phyloP scores from a whole-genome alignment of 2,329 filamentous ascomycete genomes.

The Xylariaceae sp. region DNA sequence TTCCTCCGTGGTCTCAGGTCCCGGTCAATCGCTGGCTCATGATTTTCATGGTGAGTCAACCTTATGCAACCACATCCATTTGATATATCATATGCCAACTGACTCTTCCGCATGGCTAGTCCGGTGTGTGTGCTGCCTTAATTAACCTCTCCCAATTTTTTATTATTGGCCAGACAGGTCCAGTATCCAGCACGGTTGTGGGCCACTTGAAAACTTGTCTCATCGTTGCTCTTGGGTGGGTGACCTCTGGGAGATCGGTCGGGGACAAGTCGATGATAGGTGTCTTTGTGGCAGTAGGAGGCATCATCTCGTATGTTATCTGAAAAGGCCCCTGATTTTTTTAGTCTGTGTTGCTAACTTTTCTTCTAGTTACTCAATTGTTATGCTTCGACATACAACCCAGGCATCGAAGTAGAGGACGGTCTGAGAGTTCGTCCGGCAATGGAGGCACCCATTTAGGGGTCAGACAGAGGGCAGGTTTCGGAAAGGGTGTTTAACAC shows the following conservation, averaged over 20 bases:
- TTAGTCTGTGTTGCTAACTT: conserved; percentile 6
- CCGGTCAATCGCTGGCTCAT: conserved; percentile 49
- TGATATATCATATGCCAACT: conserved; percentile 16
- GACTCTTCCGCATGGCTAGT: conserved; percentile 37
- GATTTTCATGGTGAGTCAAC: conserved; percentile 49
- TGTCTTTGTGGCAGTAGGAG: conserved; percentile 50
- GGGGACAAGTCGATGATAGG: conserved; percentile 52
- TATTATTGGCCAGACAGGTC: conserved; percentile 56
- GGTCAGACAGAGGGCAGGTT: neutral
- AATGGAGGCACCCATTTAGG: conserved; percentile 11
- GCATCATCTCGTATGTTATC: conserved; percentile 50
- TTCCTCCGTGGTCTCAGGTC: conserved; percentile 52
- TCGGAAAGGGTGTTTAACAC: neutral
- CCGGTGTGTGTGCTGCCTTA: conserved; percentile 56
- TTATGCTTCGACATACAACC: conserved; percentile 43
- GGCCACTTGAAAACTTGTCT: conserved; percentile 62
- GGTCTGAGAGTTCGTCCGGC: conserved; percentile 6
- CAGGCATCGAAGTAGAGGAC: conserved; percentile 19
- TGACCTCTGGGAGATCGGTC: conserved; percentile 49
- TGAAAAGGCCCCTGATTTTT: neutral
- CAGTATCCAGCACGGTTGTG: conserved; percentile 61
- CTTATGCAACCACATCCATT: neutral
- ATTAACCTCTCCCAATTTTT: conserved; percentile 63
- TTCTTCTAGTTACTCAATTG: conserved; percentile 39
- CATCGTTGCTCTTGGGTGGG: conserved; percentile 61